Conservation (phyloP, 2,329 filamentous ascomycete genomes). For the Fusarium domesticum region DNA sequence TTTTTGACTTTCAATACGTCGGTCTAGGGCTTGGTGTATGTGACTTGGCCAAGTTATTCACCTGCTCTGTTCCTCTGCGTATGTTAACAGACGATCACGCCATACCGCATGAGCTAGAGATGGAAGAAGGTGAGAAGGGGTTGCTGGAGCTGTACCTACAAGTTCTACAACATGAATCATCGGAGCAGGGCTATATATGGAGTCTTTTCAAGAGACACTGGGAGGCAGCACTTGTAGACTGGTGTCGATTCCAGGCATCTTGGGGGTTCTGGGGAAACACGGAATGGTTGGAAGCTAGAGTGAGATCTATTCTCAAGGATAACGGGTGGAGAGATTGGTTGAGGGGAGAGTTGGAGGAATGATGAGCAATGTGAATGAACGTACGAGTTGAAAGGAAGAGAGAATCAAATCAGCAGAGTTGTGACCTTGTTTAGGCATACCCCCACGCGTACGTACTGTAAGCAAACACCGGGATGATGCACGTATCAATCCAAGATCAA, state of each 20-base stretch:
- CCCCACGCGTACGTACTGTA: too few species aligned
- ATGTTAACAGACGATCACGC: constrained; percentile 43
- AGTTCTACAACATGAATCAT: constrained; percentile 28
- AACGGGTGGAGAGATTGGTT: constrained; percentile 46
- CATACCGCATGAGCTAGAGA: constrained; percentile 40
- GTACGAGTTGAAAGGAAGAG: too few species aligned
- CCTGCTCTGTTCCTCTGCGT: constrained; percentile 57
- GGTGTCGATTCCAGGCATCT: constrained; percentile 59
- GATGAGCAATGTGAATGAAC: too few species aligned
- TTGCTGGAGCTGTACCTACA: constrained; percentile 52
- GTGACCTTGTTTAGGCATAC: too few species aligned
- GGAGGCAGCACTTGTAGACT: constrained; percentile 66
- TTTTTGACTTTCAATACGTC: constrained; percentile 69
- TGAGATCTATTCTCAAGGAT: constrained; percentile 47
- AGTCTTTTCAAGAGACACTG: constrained; percentile 55
- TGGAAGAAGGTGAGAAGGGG: constrained; percentile 48
- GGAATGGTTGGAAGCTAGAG: constrained; percentile 54
- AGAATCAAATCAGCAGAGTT: too few species aligned
- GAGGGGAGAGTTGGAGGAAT: constrained; percentile 12
- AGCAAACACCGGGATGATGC: too few species aligned
- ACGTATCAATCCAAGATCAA: too few species aligned
- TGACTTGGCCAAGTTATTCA: constrained; percentile 65
- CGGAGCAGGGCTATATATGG: constrained; percentile 47
- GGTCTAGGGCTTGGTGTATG: constrained; percentile 63
- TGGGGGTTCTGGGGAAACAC: constrained; percentile 63